Evolutionary conservation across 108 stramenopile species (phyloP).

Genomic region (Skeletonema marinoi): DNA sequence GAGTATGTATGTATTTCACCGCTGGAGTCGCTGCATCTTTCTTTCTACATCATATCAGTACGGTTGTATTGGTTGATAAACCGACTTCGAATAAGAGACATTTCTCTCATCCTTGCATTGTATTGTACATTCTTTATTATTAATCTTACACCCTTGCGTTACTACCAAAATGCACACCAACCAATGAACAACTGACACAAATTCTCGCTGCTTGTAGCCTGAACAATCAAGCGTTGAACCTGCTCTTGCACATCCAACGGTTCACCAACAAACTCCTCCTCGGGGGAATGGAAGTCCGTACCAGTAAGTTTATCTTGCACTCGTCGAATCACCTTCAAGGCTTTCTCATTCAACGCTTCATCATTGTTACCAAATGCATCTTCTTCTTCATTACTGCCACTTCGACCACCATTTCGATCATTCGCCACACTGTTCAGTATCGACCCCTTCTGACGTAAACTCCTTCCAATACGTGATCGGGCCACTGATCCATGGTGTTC

Average conservation of each 20-base stretch:
- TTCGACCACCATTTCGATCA: background rate
- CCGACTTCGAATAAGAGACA: background rate
- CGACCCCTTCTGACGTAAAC: constrained; percentile 67
- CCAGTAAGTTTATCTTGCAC: constrained; percentile 98
- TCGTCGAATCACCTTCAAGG: constrained; percentile 93
- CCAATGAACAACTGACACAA: constrained; percentile 95
- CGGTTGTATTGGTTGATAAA: too few species aligned
- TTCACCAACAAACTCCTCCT: constrained; percentile 37
- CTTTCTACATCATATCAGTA: too few species aligned
- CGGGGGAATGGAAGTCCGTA: constrained; percentile 86
- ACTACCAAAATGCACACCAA: constrained; percentile 96
- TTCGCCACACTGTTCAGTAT: constrained; percentile 6
- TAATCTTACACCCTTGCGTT: too few species aligned
- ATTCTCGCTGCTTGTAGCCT: constrained; percentile 96
- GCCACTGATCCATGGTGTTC: constrained; percentile 55
- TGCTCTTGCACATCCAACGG: constrained; percentile 91
- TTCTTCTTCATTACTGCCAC: constrained; percentile 22
- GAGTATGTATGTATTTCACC: too few species aligned
- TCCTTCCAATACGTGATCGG: constrained; percentile 68
- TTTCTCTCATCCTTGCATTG: background rate
- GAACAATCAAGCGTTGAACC: constrained; percentile 94
- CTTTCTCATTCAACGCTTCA: constrained; percentile 93
- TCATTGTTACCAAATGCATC: constrained; percentile 63
- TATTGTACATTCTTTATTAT: too few species aligned
- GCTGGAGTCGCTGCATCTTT: too few species aligned